These are phyloP conservation scores for Phanerochaete carnosa DNA, from an alignment of 768 basidiomycete genomes.

Conservation along the genomic window DNA sequence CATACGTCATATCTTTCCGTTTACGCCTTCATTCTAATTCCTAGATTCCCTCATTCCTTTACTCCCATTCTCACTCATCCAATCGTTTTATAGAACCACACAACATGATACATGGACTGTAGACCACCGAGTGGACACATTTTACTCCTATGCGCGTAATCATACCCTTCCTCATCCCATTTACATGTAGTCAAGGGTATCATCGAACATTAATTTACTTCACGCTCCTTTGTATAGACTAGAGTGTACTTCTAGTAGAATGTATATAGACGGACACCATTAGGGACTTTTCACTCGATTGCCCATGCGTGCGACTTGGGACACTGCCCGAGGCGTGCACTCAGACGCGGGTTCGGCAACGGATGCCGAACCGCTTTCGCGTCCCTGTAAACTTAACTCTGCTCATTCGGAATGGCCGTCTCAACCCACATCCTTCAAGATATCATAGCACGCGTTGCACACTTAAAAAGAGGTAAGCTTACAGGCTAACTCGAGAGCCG, in stretches of 20 bases:
- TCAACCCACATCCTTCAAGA: neutral
- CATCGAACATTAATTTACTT: neutral
- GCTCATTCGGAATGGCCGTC: neutral
- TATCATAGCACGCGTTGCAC: neutral
- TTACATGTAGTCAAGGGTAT: neutral
- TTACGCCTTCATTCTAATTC: neutral
- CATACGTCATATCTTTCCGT: neutral
- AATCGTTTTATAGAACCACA: neutral
- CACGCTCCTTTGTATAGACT: constrained; percentile 3
- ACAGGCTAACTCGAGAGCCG: neutral
- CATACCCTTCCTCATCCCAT: neutral
- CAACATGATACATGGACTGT: neutral
- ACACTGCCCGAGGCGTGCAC: too few species aligned
- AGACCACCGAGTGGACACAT: neutral
- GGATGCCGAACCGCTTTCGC: neutral
- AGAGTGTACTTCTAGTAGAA: neutral
- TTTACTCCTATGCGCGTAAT: neutral
- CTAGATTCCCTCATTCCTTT: neutral
- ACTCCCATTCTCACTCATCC: neutral
- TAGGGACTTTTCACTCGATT: neutral
- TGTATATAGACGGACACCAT: constrained; percentile 2
- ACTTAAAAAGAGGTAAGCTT: neutral
- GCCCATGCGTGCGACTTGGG: too few species aligned
- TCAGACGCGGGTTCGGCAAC: neutral
- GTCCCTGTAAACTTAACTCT: neutral